These are phyloP conservation scores for Colletotrichum abscissum DNA, from an alignment of 2,329 filamentous ascomycete species.

Conservation along the genomic window DNA sequence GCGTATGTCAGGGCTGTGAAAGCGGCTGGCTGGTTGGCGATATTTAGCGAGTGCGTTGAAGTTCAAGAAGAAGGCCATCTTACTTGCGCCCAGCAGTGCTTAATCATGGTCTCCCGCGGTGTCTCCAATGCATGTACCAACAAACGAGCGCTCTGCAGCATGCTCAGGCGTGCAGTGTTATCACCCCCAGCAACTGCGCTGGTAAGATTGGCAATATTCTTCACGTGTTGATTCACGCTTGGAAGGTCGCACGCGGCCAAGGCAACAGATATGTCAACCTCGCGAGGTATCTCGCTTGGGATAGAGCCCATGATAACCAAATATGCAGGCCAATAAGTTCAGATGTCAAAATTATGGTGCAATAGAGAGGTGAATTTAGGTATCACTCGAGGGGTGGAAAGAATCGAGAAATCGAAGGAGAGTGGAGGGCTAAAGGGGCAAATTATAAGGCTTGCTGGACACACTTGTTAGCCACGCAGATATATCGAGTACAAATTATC, in stretches of 20 bases:
- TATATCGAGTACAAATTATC: no score
- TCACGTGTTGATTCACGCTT: background rate
- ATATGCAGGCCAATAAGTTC: no score
- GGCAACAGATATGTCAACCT: conserved; percentile 13
- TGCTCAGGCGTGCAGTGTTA: background rate
- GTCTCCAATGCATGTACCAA: conserved; percentile 40
- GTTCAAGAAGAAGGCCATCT: background rate
- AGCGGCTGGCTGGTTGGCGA: conserved; percentile 36
- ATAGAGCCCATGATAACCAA: background rate
- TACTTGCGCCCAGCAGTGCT: conserved; percentile 46
- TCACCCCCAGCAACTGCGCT: background rate
- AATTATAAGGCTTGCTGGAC: no score
- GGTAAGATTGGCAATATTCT: background rate
- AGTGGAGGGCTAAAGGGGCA: no score
- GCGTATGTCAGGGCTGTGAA: conserved; percentile 43
- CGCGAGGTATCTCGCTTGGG: background rate
- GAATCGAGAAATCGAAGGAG: no score
- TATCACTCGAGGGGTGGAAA: no score
- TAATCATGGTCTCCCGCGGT: conserved; percentile 44
- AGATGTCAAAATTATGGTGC: no score
- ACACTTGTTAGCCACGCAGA: no score
- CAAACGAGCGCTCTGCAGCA: conserved; percentile 11
- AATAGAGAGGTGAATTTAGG: no score
- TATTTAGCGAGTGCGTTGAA: conserved; percentile 43
- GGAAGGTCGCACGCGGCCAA: conserved; percentile 4